Percentiles rank a stretch among this genome's conserved stretches.
phyloP scores from a whole-genome alignment of 768 basidiomycete species.

The Russula virescens region DNA sequence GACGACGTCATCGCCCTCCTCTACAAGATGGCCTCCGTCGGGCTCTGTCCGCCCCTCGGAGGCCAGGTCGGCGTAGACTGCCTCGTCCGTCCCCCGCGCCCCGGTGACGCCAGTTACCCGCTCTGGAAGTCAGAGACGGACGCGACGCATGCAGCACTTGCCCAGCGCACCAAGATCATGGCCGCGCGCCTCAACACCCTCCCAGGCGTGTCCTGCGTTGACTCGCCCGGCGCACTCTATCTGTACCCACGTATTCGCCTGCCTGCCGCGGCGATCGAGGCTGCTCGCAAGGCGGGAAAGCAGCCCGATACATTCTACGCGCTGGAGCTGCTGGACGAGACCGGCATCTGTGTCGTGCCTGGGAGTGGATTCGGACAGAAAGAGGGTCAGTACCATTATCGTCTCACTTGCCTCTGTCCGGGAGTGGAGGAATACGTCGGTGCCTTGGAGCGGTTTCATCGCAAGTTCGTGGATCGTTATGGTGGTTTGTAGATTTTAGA shows the following conservation, averaged over 20 bases:
- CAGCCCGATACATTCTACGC: conserved; percentile 88
- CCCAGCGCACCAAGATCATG: conserved; percentile 66
- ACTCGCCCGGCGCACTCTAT: conserved; percentile 90
- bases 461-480: conserved; percentile 51
- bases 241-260: conserved; percentile 82
- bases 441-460: conserved; percentile 74
- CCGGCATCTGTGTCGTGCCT: conserved; percentile 91
- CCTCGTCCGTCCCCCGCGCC: conserved; percentile 84
- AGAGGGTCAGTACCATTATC: conserved; percentile 84
- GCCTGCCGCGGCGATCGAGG: conserved; percentile 63
- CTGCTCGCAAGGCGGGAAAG: conserved; percentile 66
- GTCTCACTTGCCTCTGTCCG: conserved; percentile 91
- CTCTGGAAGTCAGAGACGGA: conserved; percentile 84
- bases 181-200: conserved; percentile 72
- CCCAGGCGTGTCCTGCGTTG: conserved; percentile 84
- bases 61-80: conserved; percentile 95
- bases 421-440: conserved; percentile 90
- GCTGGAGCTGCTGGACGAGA: conserved; percentile 74
- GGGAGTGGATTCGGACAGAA: conserved; percentile 94
- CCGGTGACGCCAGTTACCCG: conserved; percentile 67
- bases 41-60: conserved; percentile 80
- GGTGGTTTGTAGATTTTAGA: conserved; percentile 18
- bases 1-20: conserved; percentile 76
- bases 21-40: conserved; percentile 94
- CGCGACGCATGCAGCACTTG: conserved; percentile 68